Evolutionary conservation across 78 protist species (phyloP).

Genomic region (Dictyostelium intermedium): DNA sequence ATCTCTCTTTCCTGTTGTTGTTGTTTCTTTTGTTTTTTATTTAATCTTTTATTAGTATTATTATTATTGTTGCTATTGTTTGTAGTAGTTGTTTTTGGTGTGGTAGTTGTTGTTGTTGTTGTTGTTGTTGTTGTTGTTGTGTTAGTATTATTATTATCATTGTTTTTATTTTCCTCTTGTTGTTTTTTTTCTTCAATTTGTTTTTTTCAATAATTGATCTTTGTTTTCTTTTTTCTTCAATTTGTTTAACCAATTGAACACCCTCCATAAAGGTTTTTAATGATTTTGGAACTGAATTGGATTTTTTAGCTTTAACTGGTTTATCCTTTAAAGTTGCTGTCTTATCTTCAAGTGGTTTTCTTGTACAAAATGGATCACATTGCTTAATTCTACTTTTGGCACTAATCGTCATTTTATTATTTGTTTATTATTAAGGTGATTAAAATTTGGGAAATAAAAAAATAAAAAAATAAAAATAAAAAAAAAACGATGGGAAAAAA

Average conservation of each 20-base stretch:
- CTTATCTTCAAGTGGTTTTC: constrained; percentile 17
- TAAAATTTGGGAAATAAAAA: not conserved
- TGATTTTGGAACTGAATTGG: constrained; percentile 8
- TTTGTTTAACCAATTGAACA: constrained; percentile 18
- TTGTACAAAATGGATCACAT: constrained; percentile 57
- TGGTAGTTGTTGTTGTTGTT: not conserved
- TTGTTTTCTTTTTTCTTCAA: constrained; percentile 37
- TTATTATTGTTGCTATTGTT: not conserved
- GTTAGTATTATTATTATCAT: not conserved
- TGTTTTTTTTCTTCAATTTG: not conserved
- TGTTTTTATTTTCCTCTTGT: not conserved
- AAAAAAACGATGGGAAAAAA: not conserved
- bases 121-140: not conserved
- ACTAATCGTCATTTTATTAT: not conserved
- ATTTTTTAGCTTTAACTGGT: constrained; percentile 21
- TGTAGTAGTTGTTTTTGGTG: not conserved
- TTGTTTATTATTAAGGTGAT: not conserved
- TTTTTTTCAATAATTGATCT: not conserved
- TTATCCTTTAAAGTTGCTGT: constrained; percentile 18
- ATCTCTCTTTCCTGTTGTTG: not conserved
- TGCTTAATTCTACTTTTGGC: constrained; percentile 11
- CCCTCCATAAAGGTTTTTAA: constrained; percentile 28
- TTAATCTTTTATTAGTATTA: not conserved
- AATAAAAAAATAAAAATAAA: not conserved
- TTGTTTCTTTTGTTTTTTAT: not conserved